Conservation (phyloP, 179 eudicot species). For the Silene vulgaris region DNA sequence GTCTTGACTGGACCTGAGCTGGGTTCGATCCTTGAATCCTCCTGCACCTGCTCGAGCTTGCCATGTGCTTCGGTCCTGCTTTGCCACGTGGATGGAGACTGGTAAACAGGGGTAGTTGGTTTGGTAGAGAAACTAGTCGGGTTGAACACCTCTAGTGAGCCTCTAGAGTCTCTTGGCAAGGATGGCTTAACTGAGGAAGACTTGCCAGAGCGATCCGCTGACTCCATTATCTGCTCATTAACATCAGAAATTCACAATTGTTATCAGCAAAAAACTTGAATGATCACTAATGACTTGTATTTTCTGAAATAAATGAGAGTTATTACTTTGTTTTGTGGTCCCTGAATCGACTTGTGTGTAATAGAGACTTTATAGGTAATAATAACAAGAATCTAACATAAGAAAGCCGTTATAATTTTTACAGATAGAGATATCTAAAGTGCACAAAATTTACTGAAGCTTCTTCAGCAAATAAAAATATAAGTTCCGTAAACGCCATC, state of each 20-base stretch:
- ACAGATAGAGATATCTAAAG: neutral
- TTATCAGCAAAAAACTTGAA: neutral
- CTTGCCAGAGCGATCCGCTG: conserved; percentile 25
- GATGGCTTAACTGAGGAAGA: conserved; percentile 39
- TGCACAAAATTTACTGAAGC: neutral
- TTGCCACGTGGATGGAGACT: conserved; percentile 45
- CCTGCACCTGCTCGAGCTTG: conserved; percentile 31
- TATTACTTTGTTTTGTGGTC: conserved; percentile 6
- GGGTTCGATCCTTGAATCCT: conserved; percentile 26
- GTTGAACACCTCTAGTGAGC: conserved; percentile 89
- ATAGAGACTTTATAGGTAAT: neutral
- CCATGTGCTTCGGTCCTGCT: conserved; percentile 39
- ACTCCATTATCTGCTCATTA: conserved; percentile 28
- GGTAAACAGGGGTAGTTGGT: conserved; percentile 35
- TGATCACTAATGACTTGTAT: conserved; percentile 1
- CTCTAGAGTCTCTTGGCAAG: conserved; percentile 66
- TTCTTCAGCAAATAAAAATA: neutral
- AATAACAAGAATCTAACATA: neutral
- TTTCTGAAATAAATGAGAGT: neutral
- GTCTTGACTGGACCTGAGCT: conserved; percentile 19
- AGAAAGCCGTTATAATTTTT: neutral
- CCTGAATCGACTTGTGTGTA: conserved; percentile 17
- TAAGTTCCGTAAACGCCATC: neutral
- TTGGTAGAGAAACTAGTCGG: conserved; percentile 40
- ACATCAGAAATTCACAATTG: conserved; percentile 2